Evolutionary conservation across 495 filamentous ascomycete species (phyloP).

Genomic region (Neurospora sp.): DNA sequence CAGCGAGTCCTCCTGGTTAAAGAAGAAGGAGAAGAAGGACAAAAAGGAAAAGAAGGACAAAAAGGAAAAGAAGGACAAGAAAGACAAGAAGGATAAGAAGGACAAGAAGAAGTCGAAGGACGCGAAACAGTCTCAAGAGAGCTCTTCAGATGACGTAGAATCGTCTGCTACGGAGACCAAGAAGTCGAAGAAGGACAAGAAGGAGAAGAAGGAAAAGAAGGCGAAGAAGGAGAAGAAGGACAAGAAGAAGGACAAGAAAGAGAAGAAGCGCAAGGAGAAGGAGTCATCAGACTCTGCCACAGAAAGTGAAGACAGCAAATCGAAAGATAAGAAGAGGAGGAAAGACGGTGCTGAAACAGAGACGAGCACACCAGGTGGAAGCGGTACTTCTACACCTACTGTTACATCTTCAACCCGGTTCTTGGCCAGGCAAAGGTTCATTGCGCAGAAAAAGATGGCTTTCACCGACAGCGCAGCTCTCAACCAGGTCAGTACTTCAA

Average conservation of each 20-base stretch:
- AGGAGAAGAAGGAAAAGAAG: constrained; percentile 18
- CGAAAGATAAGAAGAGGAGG: constrained; percentile 17
- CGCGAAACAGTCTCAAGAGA: constrained; percentile 1
- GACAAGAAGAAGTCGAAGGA: constrained; percentile 7
- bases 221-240: constrained; percentile 25
- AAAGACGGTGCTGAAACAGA: constrained; percentile 15
- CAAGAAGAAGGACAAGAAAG: constrained; percentile 34
- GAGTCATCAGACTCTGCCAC: constrained; percentile 15
- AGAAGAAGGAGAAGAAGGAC: constrained; percentile 30
- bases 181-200: constrained; percentile 14
- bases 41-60: constrained; percentile 22
- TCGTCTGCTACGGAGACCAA: constrained; percentile 9
- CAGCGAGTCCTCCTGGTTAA: constrained; percentile 12
- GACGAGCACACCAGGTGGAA: constrained; percentile 5
- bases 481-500: constrained; percentile 52
- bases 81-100: neutral
- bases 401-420: constrained; percentile 44
- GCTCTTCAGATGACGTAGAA: constrained; percentile 12
- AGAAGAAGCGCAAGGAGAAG: constrained; percentile 35
- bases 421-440: constrained; percentile 57
- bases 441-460: constrained; percentile 69
- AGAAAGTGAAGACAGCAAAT: constrained; percentile 11
- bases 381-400: constrained; percentile 26
- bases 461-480: constrained; percentile 60
- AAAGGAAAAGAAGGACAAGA: neutral